phyloP scores from a whole-genome alignment of 345 rosid genomes.

The Syzygium jambos region DNA sequence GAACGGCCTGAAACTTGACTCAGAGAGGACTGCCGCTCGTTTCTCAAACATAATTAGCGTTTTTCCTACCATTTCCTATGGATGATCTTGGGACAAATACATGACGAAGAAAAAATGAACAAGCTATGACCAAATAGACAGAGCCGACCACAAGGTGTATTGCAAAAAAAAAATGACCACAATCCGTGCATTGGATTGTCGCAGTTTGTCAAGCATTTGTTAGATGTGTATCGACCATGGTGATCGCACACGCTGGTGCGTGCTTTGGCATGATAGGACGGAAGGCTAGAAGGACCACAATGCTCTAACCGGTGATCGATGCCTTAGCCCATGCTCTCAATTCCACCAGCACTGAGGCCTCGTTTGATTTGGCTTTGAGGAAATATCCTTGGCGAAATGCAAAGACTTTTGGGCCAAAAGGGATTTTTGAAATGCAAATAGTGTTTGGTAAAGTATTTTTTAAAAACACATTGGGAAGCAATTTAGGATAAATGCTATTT shows the following conservation, averaged over 20 bases:
- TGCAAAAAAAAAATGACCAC: background rate
- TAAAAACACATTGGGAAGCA: too few relatives aligned
- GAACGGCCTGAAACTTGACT: slow-evolving; percentile 20
- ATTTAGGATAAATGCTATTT: too few relatives aligned
- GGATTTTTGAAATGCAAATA: too few relatives aligned
- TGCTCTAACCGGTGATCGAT: too few relatives aligned
- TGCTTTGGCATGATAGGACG: slow-evolving; percentile 7
- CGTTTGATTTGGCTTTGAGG: too few relatives aligned
- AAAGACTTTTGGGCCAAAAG: too few relatives aligned
- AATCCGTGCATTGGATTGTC: slow-evolving; percentile 50
- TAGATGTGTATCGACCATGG: slow-evolving; percentile 14
- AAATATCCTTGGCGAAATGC: too few relatives aligned
- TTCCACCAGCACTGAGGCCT: slow-evolving; percentile 30
- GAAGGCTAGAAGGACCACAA: slow-evolving; percentile 42
- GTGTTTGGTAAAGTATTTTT: too few relatives aligned
- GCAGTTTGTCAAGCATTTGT: slow-evolving; percentile 26
- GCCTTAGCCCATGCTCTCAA: slow-evolving; percentile 24
- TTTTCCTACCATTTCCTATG: slow-evolving; percentile 11
- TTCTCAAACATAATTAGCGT: slow-evolving; percentile 59
- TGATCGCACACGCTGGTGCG: slow-evolving; percentile 31
- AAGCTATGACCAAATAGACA: background rate
- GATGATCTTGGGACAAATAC: slow-evolving; percentile 46
- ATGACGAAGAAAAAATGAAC: slow-evolving; percentile 4
- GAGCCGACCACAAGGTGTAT: background rate
- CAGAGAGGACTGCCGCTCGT: slow-evolving; percentile 35